Conservation (phyloP, 2,329 filamentous ascomycete genomes). For the Venturia carpophila region DNA sequence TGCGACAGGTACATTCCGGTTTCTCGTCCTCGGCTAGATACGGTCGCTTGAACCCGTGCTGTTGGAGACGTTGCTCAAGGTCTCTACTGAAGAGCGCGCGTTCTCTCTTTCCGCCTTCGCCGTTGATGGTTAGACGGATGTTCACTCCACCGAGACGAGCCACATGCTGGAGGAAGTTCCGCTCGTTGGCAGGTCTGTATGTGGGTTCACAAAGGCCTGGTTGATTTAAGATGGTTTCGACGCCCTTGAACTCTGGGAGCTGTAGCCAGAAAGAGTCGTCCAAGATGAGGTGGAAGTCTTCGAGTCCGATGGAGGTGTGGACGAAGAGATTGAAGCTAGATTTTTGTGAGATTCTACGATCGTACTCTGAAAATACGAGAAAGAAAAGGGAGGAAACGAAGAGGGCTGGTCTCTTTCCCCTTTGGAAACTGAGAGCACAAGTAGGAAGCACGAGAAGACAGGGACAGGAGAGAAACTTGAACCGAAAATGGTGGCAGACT, state of each 20-base stretch:
- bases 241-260: slow-evolving; percentile 18
- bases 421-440: no score
- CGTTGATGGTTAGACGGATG: slow-evolving; percentile 20
- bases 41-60: slow-evolving; percentile 17
- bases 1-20: slow-evolving; percentile 19
- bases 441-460: no score
- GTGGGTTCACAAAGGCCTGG: slow-evolving; percentile 16
- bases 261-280: slow-evolving; percentile 20
- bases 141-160: slow-evolving; percentile 20
- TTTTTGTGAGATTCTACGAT: background rate
- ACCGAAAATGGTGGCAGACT: background rate
- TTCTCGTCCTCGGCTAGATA: slow-evolving; percentile 18
- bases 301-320: slow-evolving; percentile 14
- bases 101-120: slow-evolving; percentile 15
- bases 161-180: slow-evolving; percentile 21
- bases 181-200: background rate
- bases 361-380: background rate
- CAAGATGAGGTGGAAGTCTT: slow-evolving; percentile 20
- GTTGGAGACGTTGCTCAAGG: slow-evolving; percentile 18
- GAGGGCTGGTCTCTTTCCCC: no score
- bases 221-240: slow-evolving; percentile 16
- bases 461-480: no score
- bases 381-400: background rate
- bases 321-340: slow-evolving; percentile 16
- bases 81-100: slow-evolving; percentile 17